A percentile compares a stretch with the other conserved stretches of the same genome.
Evolutionary conservation across 495 filamentous ascomycete species (phyloP).

Genomic region (Trichoderma orchidacearum): DNA sequence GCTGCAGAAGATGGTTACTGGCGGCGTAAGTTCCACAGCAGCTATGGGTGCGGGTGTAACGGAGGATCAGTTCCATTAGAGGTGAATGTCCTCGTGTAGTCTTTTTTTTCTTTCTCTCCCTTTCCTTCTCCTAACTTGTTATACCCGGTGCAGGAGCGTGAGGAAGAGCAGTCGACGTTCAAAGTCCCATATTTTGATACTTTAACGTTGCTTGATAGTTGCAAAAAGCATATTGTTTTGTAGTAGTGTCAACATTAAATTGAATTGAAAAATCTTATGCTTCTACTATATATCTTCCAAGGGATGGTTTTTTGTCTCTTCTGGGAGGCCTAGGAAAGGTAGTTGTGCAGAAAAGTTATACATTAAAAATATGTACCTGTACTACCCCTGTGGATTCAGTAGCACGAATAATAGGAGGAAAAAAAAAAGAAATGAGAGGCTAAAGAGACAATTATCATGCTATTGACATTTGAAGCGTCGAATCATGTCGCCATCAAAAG

Average conservation of each 20-base stretch:
- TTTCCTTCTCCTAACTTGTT: neutral
- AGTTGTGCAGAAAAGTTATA: neutral
- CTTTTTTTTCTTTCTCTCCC: neutral
- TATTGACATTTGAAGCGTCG: neutral
- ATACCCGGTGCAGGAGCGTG: neutral
- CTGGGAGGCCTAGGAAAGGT: too few species aligned
- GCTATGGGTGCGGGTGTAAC: conserved; percentile 98
- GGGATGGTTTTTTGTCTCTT: too few species aligned
- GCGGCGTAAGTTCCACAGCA: conserved; percentile 77
- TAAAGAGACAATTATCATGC: neutral
- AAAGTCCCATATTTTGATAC: neutral
- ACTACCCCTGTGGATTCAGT: neutral
- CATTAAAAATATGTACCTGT: neutral
- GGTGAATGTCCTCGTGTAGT: neutral
- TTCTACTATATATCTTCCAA: too few species aligned
- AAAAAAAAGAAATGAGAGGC: neutral
- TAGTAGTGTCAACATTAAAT: too few species aligned
- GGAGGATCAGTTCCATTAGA: conserved; percentile 73
- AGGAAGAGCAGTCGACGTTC: neutral
- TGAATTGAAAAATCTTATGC: too few species aligned
- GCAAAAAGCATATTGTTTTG: too few species aligned
- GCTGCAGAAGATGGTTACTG: conserved; percentile 91
- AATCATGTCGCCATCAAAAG: neutral
- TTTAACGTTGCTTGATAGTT: neutral
- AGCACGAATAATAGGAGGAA: neutral